Evolutionary conservation across 2,329 filamentous ascomycete species (phyloP).

Genomic region (Neoascochyta sp.): DNA sequence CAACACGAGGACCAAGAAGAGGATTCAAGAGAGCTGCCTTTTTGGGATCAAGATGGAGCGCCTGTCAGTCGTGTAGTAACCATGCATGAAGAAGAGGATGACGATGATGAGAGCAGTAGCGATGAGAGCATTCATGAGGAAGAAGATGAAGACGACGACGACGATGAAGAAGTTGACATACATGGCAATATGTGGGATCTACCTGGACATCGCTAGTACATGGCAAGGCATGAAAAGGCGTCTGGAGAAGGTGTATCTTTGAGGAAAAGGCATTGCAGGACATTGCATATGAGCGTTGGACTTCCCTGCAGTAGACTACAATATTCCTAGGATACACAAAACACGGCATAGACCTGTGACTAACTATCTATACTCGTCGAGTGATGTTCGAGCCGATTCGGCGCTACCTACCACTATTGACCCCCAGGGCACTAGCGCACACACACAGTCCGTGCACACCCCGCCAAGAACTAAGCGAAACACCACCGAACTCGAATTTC

Average conservation of each 20-base stretch:
- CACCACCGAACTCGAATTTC: conserved; percentile 17
- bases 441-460: conserved; percentile 9
- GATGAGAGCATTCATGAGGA: conserved; percentile 36
- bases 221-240: conserved; percentile 7
- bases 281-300: too few species aligned
- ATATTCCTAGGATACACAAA: too few species aligned
- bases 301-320: too few species aligned
- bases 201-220: conserved; percentile 32
- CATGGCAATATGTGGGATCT: conserved; percentile 32
- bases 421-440: too few species aligned
- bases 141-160: conserved; percentile 27
- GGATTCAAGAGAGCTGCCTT: conserved; percentile 29
- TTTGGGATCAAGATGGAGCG: conserved; percentile 33
- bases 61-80: conserved; percentile 20
- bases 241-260: conserved; percentile 9
- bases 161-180: conserved; percentile 22
- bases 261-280: conserved; percentile 1
- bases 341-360: too few species aligned
- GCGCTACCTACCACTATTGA: too few species aligned
- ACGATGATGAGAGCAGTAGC: conserved; percentile 30
- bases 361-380: too few species aligned
- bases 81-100: conserved; percentile 28
- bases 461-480: conserved; percentile 19
- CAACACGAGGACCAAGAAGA: conserved; percentile 27
- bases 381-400: too few species aligned